Conservation (phyloP, 768 basidiomycete species). For the Pulveroboletus sp. region DNA sequence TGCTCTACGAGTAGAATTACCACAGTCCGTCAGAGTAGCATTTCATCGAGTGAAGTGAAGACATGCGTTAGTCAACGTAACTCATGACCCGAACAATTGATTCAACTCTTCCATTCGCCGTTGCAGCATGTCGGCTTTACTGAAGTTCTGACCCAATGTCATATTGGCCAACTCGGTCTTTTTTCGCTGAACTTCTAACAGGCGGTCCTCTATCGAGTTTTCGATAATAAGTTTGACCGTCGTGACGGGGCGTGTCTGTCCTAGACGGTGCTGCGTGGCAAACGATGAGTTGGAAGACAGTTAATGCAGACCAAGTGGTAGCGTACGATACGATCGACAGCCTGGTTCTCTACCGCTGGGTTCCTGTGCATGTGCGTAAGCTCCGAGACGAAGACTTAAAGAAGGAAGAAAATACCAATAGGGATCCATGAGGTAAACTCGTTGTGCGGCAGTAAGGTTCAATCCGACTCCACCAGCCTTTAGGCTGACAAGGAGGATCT, state of each 20-base stretch:
- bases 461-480: constrained; percentile 97
- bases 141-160: constrained; percentile 83
- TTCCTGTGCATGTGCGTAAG: constrained; percentile 54
- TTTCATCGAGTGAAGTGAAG: constrained; percentile 11
- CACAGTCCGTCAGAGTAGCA: constrained; percentile 14
- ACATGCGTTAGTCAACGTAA: constrained; percentile 20
- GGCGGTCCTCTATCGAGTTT: constrained; percentile 87
- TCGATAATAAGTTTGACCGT: constrained; percentile 93
- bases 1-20: constrained; percentile 32
- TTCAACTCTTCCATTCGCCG: constrained; percentile 86
- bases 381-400: background rate
- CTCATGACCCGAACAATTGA: constrained; percentile 59
- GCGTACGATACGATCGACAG: constrained; percentile 93
- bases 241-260: constrained; percentile 87
- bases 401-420: constrained; percentile 60
- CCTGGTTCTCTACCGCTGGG: constrained; percentile 95
- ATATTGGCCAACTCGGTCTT: constrained; percentile 93
- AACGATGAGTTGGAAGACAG: background rate
- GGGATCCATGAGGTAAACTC: constrained; percentile 94
- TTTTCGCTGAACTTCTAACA: constrained; percentile 91
- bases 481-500: constrained; percentile 92
- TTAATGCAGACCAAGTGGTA: background rate
- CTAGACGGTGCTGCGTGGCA: constrained; percentile 77
- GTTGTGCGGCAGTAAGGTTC: constrained; percentile 91
- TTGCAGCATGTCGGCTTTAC: constrained; percentile 81